Evolutionary conservation across 2,329 filamentous ascomycete genomes (phyloP), one percentile per base, ranked within the genome.

Genomic region (Fusarium clavum): DNA sequence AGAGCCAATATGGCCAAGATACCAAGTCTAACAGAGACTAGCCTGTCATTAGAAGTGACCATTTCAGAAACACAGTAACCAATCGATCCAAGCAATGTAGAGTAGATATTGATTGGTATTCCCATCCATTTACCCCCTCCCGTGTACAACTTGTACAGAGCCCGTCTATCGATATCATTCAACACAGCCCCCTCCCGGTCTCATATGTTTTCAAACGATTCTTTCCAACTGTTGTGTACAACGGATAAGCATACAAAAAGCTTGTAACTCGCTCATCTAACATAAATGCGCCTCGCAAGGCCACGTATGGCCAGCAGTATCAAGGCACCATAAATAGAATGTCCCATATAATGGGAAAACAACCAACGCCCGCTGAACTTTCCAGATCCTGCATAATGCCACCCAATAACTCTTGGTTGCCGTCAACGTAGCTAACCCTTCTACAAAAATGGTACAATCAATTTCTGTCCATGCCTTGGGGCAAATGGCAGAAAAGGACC

Each of bases 41-140:
- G 16, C 30, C 5, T 38, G n/a, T 7, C n/a, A 30, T 32, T 25
- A 20, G 27, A 24, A n/a, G 14, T 8, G 9, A 16, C 9, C 14
- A 27, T 24, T 5, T 41, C 16, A 29, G 27, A 13, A 6, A 29
- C 25, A 24, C n/a, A 16, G 20, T 40, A 4, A 49, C 30, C 34
- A 8, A 18, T 14, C 9, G 9, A 20, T 30, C 13, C 32, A 14
- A 20, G 18, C 83, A 9, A 11, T 9, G 81, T 11, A 71, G 64
- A 18, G 87, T 83, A 73, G 69, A 86, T 27, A 32, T 86, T 6
- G 77, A 44, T 49, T 69, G 45, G 29, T 47, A 63, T 59, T 65
- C 43, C 52, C n/a, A 51, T 43, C 30, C 48, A 67, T 55, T 52
- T 22, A 18, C 32, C 24, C 20, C 55, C 41, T 44, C 32, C 34